These are phyloP conservation scores for Apiospora phragmitis DNA, from an alignment of 2,329 filamentous ascomycete genomes.

Conservation along the genomic window DNA sequence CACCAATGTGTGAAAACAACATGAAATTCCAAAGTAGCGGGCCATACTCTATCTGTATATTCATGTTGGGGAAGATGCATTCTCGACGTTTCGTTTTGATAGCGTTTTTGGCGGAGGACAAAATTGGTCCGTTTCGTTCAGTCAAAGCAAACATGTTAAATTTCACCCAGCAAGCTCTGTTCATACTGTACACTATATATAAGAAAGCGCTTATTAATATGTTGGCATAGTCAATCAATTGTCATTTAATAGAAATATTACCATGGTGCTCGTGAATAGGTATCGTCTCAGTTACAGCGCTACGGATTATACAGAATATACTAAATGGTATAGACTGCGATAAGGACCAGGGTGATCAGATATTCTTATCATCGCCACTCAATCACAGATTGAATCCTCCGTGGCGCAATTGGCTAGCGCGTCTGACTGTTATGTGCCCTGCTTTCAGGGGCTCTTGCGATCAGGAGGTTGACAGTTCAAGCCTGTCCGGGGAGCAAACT, in stretches of 20 bases:
- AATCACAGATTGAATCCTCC: not conserved
- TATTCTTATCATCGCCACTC: not conserved
- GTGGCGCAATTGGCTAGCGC: constrained; percentile 54
- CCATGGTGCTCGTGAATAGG: no score
- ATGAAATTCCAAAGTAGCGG: not conserved
- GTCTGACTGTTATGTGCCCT: constrained; percentile 51
- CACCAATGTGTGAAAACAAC: not conserved
- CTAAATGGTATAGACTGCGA: not conserved
- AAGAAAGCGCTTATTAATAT: not conserved
- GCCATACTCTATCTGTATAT: not conserved
- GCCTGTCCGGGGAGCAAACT: not conserved
- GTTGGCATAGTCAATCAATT: not conserved
- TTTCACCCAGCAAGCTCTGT: not conserved
- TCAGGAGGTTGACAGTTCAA: constrained; percentile 12
- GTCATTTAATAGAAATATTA: not conserved
- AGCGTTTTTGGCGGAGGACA: not conserved
- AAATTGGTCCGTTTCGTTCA: not conserved
- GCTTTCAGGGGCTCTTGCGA: not conserved
- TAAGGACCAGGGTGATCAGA: not conserved
- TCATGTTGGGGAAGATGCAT: not conserved
- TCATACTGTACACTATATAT: not conserved
- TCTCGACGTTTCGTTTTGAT: not conserved
- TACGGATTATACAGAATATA: not conserved
- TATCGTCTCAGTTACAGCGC: not conserved
- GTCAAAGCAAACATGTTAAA: not conserved